phyloP scores from a whole-genome alignment of 139 green algal genomes.

The Coelastrella sp. region DNA sequence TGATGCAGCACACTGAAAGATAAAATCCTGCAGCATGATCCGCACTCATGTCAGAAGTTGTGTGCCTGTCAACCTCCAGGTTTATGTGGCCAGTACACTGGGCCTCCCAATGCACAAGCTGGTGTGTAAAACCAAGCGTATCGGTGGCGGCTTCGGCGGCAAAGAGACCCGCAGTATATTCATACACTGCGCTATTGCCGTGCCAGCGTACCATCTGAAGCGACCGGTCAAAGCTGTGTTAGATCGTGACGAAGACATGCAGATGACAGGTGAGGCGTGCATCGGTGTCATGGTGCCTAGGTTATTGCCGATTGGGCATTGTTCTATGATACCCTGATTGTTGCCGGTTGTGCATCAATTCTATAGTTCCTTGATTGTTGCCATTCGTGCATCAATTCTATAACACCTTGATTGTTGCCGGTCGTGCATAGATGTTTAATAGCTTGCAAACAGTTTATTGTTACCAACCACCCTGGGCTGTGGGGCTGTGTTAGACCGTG shows the following conservation, averaged over 20 bases:
- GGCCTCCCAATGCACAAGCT: conserved; percentile 92
- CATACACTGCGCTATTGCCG: conserved; percentile 78
- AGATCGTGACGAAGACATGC: conserved; percentile 96
- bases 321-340: too few species aligned
- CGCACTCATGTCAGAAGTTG: not conserved
- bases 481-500: conserved; percentile 91
- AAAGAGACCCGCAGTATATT: conserved; percentile 94
- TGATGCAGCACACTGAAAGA: too few species aligned
- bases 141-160: conserved; percentile 97
- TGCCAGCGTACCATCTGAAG: conserved; percentile 84
- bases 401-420: too few species aligned
- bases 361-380: too few species aligned
- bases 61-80: not conserved
- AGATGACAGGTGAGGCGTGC: conserved; percentile 81
- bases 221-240: conserved; percentile 84
- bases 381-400: too few species aligned
- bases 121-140: conserved; percentile 89
- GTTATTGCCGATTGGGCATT: too few species aligned
- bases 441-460: too few species aligned
- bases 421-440: too few species aligned
- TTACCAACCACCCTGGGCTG: too few species aligned
- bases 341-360: too few species aligned
- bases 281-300: too few species aligned
- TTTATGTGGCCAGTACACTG: conserved; percentile 78
- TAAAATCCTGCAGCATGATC: too few species aligned